Evolutionary conservation across 108 stramenopile genomes (phyloP), one percentile per base, ranked within the genome.

Genomic region (Pseudonitzschia pungens): DNA sequence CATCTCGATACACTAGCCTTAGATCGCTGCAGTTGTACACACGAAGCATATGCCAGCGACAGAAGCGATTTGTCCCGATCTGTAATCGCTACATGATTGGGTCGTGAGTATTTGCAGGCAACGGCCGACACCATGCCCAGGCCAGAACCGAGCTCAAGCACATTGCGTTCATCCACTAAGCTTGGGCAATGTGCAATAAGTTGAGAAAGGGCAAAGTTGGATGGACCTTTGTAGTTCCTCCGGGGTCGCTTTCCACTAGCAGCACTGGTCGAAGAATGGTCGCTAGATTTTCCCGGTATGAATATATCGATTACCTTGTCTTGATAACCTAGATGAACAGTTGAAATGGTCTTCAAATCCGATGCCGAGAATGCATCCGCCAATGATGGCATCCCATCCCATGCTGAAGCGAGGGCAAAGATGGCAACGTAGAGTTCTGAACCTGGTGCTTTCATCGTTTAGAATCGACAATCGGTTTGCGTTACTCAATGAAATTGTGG

Each of bases 171-270:
- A 15, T 77, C 48, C 18, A 77, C 68, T 11, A 77, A 21, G 29
- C 53, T 43, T 20, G 70, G 76, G 57, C 64, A 77, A 50, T 77
- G 70, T 20, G 70, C 76, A 48, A 77, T 71, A 12, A 77, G 18
- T 27, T 50, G 21, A 12, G 76, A 69, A 16, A 77, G 53, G 22
- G 76, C 69, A n/a, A 77, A 55, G 29, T 28, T 8, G 9, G 76
- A 58, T 24, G 75, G 45, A 12, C 59, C 45, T 42, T 45, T 66
- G 29, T 66, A 33, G 27, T 63, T 18, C 31, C 27, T 73, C 43
- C 45, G 43, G 3, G 59, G 41, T 27, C 31, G 27, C 10, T 15
- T 65, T 43, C 41, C 48, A 40, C 31, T 24, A 21, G 51, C 48
- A 12, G 26, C 62, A 12, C 43, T 44, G 6, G 21, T 33, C 8